Conservation (phyloP, 345 rosid species). For the Erysimum cheiranthoides region DNA sequence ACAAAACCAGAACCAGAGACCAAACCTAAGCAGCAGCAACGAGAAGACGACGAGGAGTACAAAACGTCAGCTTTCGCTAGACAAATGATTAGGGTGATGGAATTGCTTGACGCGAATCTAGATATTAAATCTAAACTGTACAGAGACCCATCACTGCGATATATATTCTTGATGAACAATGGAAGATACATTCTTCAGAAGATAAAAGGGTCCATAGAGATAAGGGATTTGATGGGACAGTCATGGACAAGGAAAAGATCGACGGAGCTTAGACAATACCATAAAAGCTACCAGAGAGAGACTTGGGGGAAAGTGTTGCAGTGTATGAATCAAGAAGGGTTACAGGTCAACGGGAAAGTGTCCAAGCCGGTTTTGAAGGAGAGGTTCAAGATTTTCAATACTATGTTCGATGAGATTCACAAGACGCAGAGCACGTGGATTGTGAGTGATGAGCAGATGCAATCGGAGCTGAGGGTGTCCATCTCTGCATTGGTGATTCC, state of each 20-base stretch:
- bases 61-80: constrained; percentile 50
- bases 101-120: constrained; percentile 66
- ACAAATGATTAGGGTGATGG: constrained; percentile 66
- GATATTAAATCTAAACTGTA: constrained; percentile 70
- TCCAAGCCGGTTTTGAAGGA: constrained; percentile 72
- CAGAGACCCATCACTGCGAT: constrained; percentile 61
- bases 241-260: constrained; percentile 71
- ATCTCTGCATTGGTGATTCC: constrained; percentile 83
- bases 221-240: constrained; percentile 60
- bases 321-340: constrained; percentile 69
- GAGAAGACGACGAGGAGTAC: constrained; percentile 40
- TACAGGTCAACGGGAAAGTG: constrained; percentile 69
- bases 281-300: constrained; percentile 82
- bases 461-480: constrained; percentile 86
- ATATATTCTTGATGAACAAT: constrained; percentile 89
- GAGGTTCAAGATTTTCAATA: constrained; percentile 74
- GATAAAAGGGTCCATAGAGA: constrained; percentile 70
- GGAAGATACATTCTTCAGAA: constrained; percentile 82
- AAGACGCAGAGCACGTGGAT: constrained; percentile 89
- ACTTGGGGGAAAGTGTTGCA: constrained; percentile 79
- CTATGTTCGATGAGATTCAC: constrained; percentile 87
- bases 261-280: constrained; percentile 70
- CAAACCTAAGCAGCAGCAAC: constrained; percentile 21
- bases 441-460: constrained; percentile 83
- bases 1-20: constrained; percentile 35